Base-by-base conservation (phyloP, 179 eudicot species). In the Vitellaria paradoxa region DNA sequence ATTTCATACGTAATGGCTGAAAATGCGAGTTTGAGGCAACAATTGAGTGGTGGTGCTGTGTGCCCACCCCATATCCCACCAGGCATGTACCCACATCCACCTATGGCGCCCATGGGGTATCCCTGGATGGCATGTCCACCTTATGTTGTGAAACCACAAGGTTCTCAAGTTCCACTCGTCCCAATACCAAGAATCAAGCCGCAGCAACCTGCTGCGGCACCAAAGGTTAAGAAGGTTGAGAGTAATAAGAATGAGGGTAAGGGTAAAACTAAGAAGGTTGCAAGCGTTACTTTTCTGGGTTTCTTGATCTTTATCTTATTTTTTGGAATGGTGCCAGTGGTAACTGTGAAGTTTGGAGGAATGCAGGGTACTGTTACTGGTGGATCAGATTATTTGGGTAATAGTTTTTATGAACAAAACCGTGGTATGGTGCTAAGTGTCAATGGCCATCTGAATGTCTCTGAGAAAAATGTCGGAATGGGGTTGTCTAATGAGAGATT, bases 151-250 rank as follows among this genome's bases (percentile, higher is more conserved):
- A 91, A 91, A 77, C 84, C 90, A 11, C 91, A 90, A 37, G 97
- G 97, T 1, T 91, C 97, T 0, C 92, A 87, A 50, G 97, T 95
- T 60, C 99, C 99, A 0, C 79, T 93, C 87, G 89, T 93, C 24
- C 99, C 99, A 2, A 95, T 95, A 20, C 99, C 97, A 0, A 84
- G 91, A 66, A 84, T 91, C 88, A 95, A 90, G 75, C 85, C 97
- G 10, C 90, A 87, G 62, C 88, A 82, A 76, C 86, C 87, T 17
- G 81, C 78, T 0, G 69, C 87, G 6, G 86, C 85, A 18, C 86
- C 90, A 15, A 94, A 85, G 84, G 75, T 68, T 76, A 91, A 85
- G 85, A 87, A 84, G 77, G 75, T 18, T 62, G 95, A 92, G 71
- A 81, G 84, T 71, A 88, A 84, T 90, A 93, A 85, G 80, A 81